A percentile compares a stretch with the other conserved stretches of the same genome.
Evolutionary conservation across 148 eudicot species (phyloP).

Genomic region (Camellia lanceoleosa): DNA sequence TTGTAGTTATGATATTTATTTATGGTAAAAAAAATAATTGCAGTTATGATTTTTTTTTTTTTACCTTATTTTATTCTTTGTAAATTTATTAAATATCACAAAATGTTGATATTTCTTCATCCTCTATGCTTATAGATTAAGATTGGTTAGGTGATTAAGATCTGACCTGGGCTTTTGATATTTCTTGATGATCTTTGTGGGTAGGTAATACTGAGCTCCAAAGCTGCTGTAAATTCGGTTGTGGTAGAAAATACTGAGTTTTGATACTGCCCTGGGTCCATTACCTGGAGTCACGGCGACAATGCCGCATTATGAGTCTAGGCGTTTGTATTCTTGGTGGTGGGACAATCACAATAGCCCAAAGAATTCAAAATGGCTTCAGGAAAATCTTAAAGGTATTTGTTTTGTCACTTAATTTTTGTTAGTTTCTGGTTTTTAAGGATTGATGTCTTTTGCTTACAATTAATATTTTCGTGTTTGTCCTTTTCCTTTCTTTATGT

Average conservation of each 20-base stretch:
- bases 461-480: background rate
- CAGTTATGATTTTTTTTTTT: background rate
- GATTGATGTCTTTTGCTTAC: background rate
- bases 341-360: slow-evolving; percentile 62
- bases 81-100: background rate
- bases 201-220: slow-evolving; percentile 7
- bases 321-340: slow-evolving; percentile 71
- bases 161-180: slow-evolving; percentile 1
- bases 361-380: slow-evolving; percentile 68
- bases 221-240: slow-evolving; percentile 6
- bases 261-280: slow-evolving; percentile 47
- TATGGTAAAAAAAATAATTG: too few relatives aligned
- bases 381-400: slow-evolving; percentile 58
- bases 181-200: slow-evolving; percentile 2
- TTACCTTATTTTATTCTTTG: too few relatives aligned
- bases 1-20: too few relatives aligned
- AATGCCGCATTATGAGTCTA: slow-evolving; percentile 44
- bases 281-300: slow-evolving; percentile 41
- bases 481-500: background rate
- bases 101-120: background rate
- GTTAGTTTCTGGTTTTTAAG: background rate
- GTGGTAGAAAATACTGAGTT: background rate
- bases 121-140: background rate
- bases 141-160: background rate
- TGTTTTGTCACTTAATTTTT: background rate